Conservation (phyloP, 331 rosid species). For the Ulmus americana region DNA sequence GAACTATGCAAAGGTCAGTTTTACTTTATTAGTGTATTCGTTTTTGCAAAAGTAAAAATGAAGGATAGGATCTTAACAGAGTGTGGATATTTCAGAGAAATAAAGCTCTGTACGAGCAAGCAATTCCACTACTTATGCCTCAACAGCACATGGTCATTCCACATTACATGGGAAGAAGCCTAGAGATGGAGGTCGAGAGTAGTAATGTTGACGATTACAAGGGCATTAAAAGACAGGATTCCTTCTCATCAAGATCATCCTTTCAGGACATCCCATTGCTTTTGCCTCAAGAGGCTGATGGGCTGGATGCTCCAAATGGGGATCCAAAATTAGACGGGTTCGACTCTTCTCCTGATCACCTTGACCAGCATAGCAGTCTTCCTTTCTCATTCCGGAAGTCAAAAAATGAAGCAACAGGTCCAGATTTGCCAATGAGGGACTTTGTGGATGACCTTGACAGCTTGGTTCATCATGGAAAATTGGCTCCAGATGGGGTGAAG, state of each 20-base stretch:
- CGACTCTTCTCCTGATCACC: slow-evolving; percentile 32
- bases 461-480: slow-evolving; percentile 42
- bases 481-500: slow-evolving; percentile 40
- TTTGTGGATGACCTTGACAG: slow-evolving; percentile 73
- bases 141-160: slow-evolving; percentile 99
- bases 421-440: slow-evolving; percentile 78
- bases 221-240: slow-evolving; percentile 46
- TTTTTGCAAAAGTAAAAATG: slow-evolving; percentile 13
- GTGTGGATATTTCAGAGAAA: slow-evolving; percentile 54
- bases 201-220: slow-evolving; percentile 24
- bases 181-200: slow-evolving; percentile 44
- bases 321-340: slow-evolving; percentile 30
- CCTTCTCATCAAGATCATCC: slow-evolving; percentile 57
- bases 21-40: background rate
- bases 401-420: slow-evolving; percentile 50
- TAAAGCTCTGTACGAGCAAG: slow-evolving; percentile 91
- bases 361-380: slow-evolving; percentile 46
- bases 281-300: slow-evolving; percentile 70
- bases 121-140: slow-evolving; percentile 96
- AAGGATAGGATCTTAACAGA: slow-evolving; percentile 24
- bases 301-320: slow-evolving; percentile 37
- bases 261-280: slow-evolving; percentile 86
- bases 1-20: slow-evolving; percentile 91
- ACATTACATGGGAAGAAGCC: slow-evolving; percentile 74
- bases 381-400: slow-evolving; percentile 67